Evolutionary conservation across 257 asterid species (phyloP).

Genomic region (Anisodus acutangulus): DNA sequence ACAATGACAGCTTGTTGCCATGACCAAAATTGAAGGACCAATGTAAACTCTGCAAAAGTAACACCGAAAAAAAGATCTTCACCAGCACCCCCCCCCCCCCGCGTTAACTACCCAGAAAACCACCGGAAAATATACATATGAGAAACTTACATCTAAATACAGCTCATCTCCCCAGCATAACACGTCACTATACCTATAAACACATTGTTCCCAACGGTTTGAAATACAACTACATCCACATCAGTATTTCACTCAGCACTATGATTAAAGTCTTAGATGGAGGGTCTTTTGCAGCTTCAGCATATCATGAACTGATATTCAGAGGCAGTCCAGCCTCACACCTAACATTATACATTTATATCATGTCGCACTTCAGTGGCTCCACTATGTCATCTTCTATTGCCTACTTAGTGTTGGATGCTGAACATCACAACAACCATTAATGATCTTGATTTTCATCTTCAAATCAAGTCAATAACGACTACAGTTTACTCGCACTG

Average conservation of each 20-base stretch:
- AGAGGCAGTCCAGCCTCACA: background rate
- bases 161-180: background rate
- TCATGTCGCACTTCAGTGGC: background rate
- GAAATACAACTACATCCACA: background rate
- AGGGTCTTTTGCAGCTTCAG: background rate
- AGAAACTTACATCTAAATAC: background rate
- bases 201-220: background rate
- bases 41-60: background rate
- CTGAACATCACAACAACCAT: background rate
- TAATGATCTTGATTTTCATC: background rate
- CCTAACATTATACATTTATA: background rate
- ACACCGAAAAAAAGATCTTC: background rate
- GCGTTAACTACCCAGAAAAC: background rate
- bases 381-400: background rate
- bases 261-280: background rate
- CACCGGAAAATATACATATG: background rate
- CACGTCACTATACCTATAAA: background rate
- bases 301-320: background rate
- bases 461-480: background rate
- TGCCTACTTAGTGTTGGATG: background rate
- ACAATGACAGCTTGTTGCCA: conserved; percentile 6
- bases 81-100: background rate
- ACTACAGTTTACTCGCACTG: background rate
- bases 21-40: background rate
- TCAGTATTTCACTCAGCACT: background rate